These are phyloP conservation scores for Beauveria pseudobassiana DNA, from an alignment of 2,329 filamentous ascomycete genomes.

Conservation along the genomic window DNA sequence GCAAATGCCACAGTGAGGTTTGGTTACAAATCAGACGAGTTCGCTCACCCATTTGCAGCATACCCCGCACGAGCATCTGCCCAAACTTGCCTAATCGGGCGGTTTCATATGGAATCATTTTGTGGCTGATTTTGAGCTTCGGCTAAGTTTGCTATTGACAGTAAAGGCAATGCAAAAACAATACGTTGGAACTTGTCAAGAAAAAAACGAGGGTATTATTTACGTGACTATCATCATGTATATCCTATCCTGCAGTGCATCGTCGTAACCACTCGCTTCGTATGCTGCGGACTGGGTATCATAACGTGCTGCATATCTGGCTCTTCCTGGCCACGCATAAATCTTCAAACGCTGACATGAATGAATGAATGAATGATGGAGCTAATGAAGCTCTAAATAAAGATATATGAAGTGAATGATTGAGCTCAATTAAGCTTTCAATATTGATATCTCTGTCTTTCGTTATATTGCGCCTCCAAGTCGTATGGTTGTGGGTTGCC, in stretches of 20 bases:
- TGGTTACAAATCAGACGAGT: constrained; percentile 3
- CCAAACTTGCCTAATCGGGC: not conserved
- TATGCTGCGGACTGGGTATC: not conserved
- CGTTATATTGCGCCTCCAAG: constrained; percentile 24
- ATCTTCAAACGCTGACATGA: not conserved
- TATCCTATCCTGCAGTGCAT: constrained; percentile 1
- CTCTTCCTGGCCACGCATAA: not conserved
- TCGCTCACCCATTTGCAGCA: not conserved
- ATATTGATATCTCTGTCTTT: not conserved
- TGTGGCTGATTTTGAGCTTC: not conserved
- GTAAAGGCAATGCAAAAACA: too few relatives aligned
- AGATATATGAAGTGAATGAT: too few relatives aligned
- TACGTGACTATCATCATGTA: not conserved
- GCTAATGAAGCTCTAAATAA: too few relatives aligned
- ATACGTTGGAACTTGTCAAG: too few relatives aligned
- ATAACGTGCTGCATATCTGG: not conserved
- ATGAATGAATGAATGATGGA: not conserved
- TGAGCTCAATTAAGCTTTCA: not conserved
- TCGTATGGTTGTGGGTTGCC: constrained; percentile 29
- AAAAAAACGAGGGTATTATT: not conserved
- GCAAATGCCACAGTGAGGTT: not conserved
- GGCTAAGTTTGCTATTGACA: too few relatives aligned
- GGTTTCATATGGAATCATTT: not conserved
- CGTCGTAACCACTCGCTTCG: not conserved
- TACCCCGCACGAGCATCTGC: not conserved